Evolutionary conservation across 2,329 filamentous ascomycete genomes (phyloP), one percentile per base, ranked within the genome.

Genomic region (Phialophora expanda): DNA sequence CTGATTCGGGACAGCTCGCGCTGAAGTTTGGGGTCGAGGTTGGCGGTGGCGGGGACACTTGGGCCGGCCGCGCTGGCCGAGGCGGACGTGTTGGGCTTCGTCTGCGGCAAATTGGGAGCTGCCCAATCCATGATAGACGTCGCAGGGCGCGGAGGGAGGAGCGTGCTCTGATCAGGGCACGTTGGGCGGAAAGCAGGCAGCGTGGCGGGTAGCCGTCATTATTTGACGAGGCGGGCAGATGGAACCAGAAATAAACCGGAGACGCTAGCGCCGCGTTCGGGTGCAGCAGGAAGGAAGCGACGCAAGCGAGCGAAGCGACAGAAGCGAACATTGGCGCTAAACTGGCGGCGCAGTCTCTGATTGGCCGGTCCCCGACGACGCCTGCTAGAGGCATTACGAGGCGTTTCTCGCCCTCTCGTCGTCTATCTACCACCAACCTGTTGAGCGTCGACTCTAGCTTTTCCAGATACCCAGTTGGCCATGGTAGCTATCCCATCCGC

Each of bases 1-100:
- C 89, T 83, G 75, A 87, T 83, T 69, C 82, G 83, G 38, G 82
- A 80, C 68, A 89, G 80, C 76, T 89, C 87, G 67, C 80, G 79
- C 65, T 79, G 72, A 69, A 88, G 78, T 66, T 75, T 69, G 71
- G 80, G 77, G 73, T 85, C 81, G 75, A 82, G 77, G 26, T 64
- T 64, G 48, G 68, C 34, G 32, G 55, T 56, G 58, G 55, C 72
- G 56, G 67, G 65, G 60, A 55, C 56, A 26, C 62, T 62, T 9
- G 63, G 24, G 12, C 24, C 4, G 26, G 64, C 32, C 9, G 61
- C 28, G 24, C 34, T 38, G 41, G 24, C 26, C 22, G 56, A 59
- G 26, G 24, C 48, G 4, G 59, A 58, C 28, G 56, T 64, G 61
- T 71, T 71, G 14, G 68, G 70, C 24, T 68, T 64, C 32, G 67